Base-by-base conservation (phyloP, 768 basidiomycete species). In the Gautieria morchelliformis region DNA sequence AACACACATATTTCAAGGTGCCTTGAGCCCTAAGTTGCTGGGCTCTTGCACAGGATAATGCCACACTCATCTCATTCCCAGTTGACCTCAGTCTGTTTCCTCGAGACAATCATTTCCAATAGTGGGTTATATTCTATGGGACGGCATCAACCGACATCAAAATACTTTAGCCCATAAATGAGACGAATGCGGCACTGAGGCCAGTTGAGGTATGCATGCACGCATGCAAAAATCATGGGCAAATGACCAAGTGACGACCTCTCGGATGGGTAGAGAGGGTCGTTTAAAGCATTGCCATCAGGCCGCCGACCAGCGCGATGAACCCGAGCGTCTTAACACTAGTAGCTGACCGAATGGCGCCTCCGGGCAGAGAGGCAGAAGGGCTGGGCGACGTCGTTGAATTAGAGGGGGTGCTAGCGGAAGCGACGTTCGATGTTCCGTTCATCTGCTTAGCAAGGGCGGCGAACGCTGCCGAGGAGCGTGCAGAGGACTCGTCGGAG, bases 391-490 rank as follows among this genome's bases (percentile, higher is more conserved):
- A 27, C 27, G 45, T 19, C 51, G 30, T 41, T 9, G 61, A 30
- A 41, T 55, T 53, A n/a, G 58, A 37, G 33, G 64, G 35, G 17
- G 66, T 55, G 17, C 69, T 52, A 5, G 66, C 56, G 17, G 70
- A 62, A 5, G 73, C 63, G n/a, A 62, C 59, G 30, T 71, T 59
- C 55, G 58, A 64, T 5, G 80, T 78, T 53, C 80, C 80, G 63
- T 83, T 83, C 59, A 81, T 67, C 53, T 73, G 65, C 68, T 73
- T 71, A 19, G 84, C 82, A 48, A 82, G 72, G 44, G 69, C 67
- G 69, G 80, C 72, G 77, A 81, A 84, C 2, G 81, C 81, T 42
- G 70, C 63, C 68, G 81, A 83, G 70, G 74, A 80, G 61, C 75
- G 76, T 11, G 67, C 61, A 5, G 76, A 76, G 57, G 59, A 64